Percentiles rank a stretch among this genome's conserved stretches.
phyloP scores from a whole-genome alignment of 371 early-diverging fungal genomes.

The Sporodiniella umbellata region DNA sequence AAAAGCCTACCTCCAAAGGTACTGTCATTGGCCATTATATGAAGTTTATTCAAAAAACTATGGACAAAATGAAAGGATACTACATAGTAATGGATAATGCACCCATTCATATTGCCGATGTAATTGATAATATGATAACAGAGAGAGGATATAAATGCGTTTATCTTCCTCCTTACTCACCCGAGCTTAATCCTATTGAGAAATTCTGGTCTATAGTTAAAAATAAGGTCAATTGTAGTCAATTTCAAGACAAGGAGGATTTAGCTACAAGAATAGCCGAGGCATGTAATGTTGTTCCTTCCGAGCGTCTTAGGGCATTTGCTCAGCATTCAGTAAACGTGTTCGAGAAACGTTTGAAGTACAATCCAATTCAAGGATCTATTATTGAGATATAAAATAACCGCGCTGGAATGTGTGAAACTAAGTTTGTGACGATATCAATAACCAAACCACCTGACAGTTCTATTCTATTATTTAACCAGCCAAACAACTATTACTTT shows the following conservation, averaged over 20 bases:
- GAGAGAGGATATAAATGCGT: constrained; percentile 13
- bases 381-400: constrained; percentile 1
- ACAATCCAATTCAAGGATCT: constrained; percentile 9
- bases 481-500: constrained; percentile 4
- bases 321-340: constrained; percentile 11
- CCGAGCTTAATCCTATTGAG: constrained; percentile 11
- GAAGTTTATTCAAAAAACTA: constrained; percentile 15
- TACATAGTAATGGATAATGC: constrained; percentile 1
- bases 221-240: constrained; percentile 15
- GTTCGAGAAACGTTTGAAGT: constrained; percentile 8
- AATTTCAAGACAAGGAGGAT: constrained; percentile 10
- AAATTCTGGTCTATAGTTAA: constrained; percentile 16
- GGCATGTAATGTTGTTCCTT: too few relatives aligned
- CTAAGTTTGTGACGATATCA: constrained; percentile 5
- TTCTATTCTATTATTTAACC: constrained; percentile 7
- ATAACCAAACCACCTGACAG: constrained; percentile 4
- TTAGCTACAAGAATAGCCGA: too few relatives aligned
- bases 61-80: constrained; percentile 17
- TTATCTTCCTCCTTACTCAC: constrained; percentile 9
- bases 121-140: constrained; percentile 14
- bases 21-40: constrained; percentile 14
- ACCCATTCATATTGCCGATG: constrained; percentile 14
- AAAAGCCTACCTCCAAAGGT: not conserved
- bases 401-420: constrained; percentile 1
- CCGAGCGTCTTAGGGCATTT: too few relatives aligned